phyloP scores from a whole-genome alignment of 2,329 filamentous ascomycete species.

The Cytospora paraplurivora region DNA sequence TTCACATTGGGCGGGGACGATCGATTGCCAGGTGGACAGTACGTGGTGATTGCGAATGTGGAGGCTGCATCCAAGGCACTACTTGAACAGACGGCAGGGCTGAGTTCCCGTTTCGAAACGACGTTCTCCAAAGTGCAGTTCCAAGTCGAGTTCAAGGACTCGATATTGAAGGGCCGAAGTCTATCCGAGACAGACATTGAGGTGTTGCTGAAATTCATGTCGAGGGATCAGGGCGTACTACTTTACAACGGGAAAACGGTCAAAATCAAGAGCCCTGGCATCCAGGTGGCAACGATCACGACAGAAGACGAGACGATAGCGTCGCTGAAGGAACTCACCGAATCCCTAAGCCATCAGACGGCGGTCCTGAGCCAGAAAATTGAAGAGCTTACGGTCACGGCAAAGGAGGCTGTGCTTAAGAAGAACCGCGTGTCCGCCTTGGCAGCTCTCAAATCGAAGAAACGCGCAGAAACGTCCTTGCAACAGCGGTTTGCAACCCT shows the following conservation, averaged over 20 bases:
- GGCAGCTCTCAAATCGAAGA: slow-evolving; percentile 79
- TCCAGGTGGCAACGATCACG: slow-evolving; percentile 59
- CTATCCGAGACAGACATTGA: slow-evolving; percentile 68
- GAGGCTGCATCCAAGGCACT: slow-evolving; percentile 61
- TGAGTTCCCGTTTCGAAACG: slow-evolving; percentile 60
- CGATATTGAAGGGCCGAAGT: slow-evolving; percentile 50
- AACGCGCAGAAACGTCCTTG: slow-evolving; percentile 74
- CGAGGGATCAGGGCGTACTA: slow-evolving; percentile 64
- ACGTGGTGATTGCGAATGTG: slow-evolving; percentile 66
- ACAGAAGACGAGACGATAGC: slow-evolving; percentile 81
- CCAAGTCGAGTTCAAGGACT: slow-evolving; percentile 55
- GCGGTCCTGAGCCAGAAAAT: slow-evolving; percentile 67
- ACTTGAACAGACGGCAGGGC: slow-evolving; percentile 45
- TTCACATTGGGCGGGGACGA: slow-evolving; percentile 48
- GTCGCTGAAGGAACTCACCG: slow-evolving; percentile 76
- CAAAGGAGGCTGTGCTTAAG: slow-evolving; percentile 68
- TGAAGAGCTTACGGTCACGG: slow-evolving; percentile 63
- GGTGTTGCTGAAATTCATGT: slow-evolving; percentile 69
- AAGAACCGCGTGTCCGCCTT: slow-evolving; percentile 78
- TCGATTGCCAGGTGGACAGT: slow-evolving; percentile 60
- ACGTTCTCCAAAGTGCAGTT: slow-evolving; percentile 71
- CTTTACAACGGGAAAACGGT: slow-evolving; percentile 69
- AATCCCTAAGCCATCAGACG: slow-evolving; percentile 74
- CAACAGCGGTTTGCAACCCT: slow-evolving; percentile 72
- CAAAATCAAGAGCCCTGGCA: slow-evolving; percentile 65